Conservation (phyloP, 345 rosid genomes). For the Combretum micranthum region DNA sequence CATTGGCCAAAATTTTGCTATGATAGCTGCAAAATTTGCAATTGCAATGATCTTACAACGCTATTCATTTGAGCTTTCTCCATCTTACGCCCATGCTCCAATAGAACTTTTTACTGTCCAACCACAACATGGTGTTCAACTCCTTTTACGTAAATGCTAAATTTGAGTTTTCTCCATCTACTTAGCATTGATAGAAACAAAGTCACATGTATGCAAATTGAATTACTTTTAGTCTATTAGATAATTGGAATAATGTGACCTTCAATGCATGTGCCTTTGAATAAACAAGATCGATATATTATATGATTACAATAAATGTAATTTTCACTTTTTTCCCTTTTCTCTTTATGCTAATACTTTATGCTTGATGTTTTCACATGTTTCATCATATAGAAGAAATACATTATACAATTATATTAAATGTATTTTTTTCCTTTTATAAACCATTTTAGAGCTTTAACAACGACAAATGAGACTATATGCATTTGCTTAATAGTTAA, state of each 20-base stretch:
- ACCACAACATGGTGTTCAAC: conserved; percentile 40
- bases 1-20: conserved; percentile 55
- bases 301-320: too few relatives aligned
- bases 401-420: too few relatives aligned
- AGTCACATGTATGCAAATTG: not conserved
- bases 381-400: too few relatives aligned
- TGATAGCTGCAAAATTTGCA: conserved; percentile 50
- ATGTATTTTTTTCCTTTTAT: too few relatives aligned
- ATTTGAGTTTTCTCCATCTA: not conserved
- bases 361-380: too few relatives aligned
- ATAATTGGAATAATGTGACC: not conserved
- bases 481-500: too few relatives aligned
- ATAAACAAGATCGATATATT: too few relatives aligned
- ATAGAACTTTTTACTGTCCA: conserved; percentile 21
- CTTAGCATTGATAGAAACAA: not conserved
- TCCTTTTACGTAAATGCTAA: conserved; percentile 24
- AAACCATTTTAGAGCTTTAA: too few relatives aligned
- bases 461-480: too few relatives aligned
- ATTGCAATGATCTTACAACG: conserved; percentile 41
- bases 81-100: conserved; percentile 46
- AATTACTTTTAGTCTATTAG: not conserved
- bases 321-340: too few relatives aligned
- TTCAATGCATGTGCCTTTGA: too few relatives aligned
- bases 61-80: conserved; percentile 49
- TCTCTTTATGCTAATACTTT: too few relatives aligned